Evolutionary conservation across 495 filamentous ascomycete genomes (phyloP).

Genomic region (Penicillium tannophilum): DNA sequence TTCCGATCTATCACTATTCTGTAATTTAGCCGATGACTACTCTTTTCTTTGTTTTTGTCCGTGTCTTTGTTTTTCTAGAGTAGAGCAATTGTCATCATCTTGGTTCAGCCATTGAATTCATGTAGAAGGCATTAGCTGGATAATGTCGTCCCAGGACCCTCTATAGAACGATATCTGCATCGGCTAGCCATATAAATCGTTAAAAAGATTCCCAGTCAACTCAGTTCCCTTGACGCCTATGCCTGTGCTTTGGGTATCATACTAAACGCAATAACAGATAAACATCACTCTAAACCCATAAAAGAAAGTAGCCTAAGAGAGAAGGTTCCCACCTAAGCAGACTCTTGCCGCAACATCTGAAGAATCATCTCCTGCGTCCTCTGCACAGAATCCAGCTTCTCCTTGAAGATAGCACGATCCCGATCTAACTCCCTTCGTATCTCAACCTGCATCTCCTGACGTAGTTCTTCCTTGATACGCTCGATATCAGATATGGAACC

Average conservation of each 20-base stretch:
- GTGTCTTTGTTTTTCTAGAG: conserved; percentile 27
- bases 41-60: conserved; percentile 21
- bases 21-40: conserved; percentile 41
- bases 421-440: conserved; percentile 37
- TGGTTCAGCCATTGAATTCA: conserved; percentile 1
- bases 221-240: not conserved
- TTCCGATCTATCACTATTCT: conserved; percentile 35
- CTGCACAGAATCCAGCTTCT: conserved; percentile 45
- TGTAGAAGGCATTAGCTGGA: not conserved
- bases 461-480: conserved; percentile 42
- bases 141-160: not conserved
- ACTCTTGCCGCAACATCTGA: conserved; percentile 47
- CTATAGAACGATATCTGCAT: not conserved
- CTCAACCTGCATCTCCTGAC: conserved; percentile 36
- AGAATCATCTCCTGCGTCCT: conserved; percentile 50
- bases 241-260: not conserved
- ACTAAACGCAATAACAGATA: not conserved
- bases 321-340: conserved; percentile 21
- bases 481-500: conserved; percentile 11
- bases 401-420: conserved; percentile 35
- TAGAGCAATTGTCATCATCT: conserved; percentile 29
- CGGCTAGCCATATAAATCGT: no score
- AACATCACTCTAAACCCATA: not conserved
- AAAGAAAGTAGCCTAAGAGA: no score
- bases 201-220: no score